Conservation (phyloP, 2,329 filamentous ascomycete species). For the Botrytis fragariae region DNA sequence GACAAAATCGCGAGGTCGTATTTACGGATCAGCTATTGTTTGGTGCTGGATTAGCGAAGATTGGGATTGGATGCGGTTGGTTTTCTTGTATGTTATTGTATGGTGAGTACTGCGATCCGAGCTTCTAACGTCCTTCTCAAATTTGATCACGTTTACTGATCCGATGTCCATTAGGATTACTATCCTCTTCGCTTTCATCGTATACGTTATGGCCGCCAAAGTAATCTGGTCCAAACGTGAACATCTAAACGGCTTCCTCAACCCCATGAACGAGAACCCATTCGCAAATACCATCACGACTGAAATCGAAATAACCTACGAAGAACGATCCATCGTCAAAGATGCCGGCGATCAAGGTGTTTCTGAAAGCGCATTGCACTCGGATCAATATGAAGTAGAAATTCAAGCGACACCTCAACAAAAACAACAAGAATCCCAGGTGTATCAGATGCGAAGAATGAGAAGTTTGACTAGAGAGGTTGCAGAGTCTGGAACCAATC, state of each 20-base stretch:
- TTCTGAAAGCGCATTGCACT: slow-evolving; percentile 24
- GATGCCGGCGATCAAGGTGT: slow-evolving; percentile 18
- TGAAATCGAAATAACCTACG: slow-evolving; percentile 47
- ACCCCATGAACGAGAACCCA: slow-evolving; percentile 47
- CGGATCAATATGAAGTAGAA: slow-evolving; percentile 1
- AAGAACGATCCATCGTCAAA: slow-evolving; percentile 36
- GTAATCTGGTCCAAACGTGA: slow-evolving; percentile 63
- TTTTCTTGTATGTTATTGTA: slow-evolving; percentile 68
- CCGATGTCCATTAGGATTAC: slow-evolving; percentile 42
- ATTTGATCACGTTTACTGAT: slow-evolving; percentile 29
- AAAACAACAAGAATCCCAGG: not conserved
- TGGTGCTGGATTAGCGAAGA: slow-evolving; percentile 73
- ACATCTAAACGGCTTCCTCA: slow-evolving; percentile 55
- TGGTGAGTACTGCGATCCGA: slow-evolving; percentile 44
- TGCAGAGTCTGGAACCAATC: slow-evolving; percentile 28
- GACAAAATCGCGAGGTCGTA: slow-evolving; percentile 31
- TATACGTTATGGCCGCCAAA: slow-evolving; percentile 62
- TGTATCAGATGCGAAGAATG: slow-evolving; percentile 10
- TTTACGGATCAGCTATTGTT: slow-evolving; percentile 47
- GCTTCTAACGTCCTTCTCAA: not conserved
- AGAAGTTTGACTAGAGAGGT: slow-evolving; percentile 15
- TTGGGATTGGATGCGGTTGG: slow-evolving; percentile 70
- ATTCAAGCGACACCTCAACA: slow-evolving; percentile 24
- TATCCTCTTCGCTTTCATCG: slow-evolving; percentile 58
- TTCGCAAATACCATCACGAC: slow-evolving; percentile 30